Conservation (phyloP, 306 rosid species). For the Quercus ilex region DNA sequence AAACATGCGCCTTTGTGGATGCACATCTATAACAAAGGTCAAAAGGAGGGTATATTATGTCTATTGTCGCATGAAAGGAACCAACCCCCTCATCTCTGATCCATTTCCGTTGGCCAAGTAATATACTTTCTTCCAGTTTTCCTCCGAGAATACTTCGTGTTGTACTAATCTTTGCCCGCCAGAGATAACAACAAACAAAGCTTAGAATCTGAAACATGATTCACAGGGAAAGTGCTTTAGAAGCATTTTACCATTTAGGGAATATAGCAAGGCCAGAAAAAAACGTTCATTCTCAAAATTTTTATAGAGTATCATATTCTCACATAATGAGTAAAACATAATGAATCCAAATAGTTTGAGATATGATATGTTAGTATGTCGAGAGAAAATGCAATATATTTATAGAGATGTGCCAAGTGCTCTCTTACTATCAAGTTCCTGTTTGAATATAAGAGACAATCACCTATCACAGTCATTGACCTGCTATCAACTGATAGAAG, state of each 20-base stretch:
- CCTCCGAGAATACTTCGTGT: conserved; percentile 80
- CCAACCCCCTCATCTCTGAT: conserved; percentile 77
- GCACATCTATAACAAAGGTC: background rate
- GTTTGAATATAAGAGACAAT: background rate
- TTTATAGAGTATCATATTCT: background rate
- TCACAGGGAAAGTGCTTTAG: background rate
- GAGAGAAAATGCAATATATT: background rate
- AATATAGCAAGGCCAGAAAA: background rate
- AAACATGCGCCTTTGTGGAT: background rate
- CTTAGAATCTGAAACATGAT: conserved; percentile 16
- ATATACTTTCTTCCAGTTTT: conserved; percentile 80
- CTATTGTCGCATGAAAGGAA: conserved; percentile 67
- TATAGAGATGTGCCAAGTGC: background rate
- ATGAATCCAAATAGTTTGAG: background rate
- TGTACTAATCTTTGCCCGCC: conserved; percentile 79
- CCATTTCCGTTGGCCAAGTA: conserved; percentile 88
- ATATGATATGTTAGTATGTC: background rate
- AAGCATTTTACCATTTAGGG: conserved; percentile 7
- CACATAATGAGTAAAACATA: background rate
- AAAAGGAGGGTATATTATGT: background rate
- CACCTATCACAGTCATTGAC: background rate
- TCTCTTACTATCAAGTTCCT: background rate
- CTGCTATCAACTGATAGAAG: background rate
- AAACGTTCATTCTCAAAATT: background rate
- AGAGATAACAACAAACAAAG: conserved; percentile 18